Conservation (phyloP, 148 eudicot species). For the Rhododendron williamsianum region DNA sequence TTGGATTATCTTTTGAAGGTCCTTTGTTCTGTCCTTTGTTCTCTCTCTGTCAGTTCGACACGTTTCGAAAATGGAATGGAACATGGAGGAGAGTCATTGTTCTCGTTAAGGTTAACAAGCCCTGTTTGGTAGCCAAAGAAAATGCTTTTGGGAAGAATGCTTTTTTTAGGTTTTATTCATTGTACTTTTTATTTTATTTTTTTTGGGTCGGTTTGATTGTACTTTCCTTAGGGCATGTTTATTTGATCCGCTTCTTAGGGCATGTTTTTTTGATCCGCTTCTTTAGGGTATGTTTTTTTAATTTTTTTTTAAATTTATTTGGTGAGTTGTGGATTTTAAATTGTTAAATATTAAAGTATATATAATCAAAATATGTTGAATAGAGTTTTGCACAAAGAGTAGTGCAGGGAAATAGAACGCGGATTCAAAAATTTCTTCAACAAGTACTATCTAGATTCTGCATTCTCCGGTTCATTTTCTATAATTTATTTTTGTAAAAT, state of each 20-base stretch:
- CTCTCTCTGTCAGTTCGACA: background rate
- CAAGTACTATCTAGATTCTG: background rate
- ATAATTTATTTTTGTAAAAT: background rate
- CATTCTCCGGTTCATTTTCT: background rate
- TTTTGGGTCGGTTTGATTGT: background rate
- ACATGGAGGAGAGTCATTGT: background rate
- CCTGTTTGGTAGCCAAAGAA: background rate
- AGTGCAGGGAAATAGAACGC: background rate
- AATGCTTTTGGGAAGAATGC: background rate
- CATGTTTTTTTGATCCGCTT: background rate
- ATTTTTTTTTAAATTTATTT: background rate
- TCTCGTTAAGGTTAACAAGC: background rate
- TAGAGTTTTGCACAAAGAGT: background rate
- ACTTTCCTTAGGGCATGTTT: background rate
- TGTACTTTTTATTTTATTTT: background rate
- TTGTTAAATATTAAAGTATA: background rate
- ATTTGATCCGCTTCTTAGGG: too few species aligned
- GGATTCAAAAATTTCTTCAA: background rate
- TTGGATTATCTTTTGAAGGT: background rate
- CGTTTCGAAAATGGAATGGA: background rate
- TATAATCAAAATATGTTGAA: background rate
- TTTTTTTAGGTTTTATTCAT: background rate
- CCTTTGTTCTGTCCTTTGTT: background rate
- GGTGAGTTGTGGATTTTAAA: background rate
- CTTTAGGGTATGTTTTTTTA: background rate